phyloP scores from a whole-genome alignment of 2,329 filamentous ascomycete species.

The Emydomyces testavorans region DNA sequence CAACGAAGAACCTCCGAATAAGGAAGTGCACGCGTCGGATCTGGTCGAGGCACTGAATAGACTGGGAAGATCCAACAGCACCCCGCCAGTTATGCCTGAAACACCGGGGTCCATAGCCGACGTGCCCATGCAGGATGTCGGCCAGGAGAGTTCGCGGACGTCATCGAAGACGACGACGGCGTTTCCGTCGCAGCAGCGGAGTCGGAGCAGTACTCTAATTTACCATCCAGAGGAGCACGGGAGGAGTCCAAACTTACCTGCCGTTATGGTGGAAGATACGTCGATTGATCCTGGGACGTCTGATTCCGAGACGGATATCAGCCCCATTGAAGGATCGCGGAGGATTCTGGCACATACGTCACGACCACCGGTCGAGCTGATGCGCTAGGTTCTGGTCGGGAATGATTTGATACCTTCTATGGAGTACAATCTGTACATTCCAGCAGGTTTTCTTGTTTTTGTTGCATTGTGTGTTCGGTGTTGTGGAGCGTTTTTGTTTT shows the following conservation, averaged over 20 bases:
- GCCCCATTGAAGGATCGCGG: conserved; percentile 33
- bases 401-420: background rate
- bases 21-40: conserved; percentile 53
- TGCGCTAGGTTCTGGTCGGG: conserved; percentile 34
- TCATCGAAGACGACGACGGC: conserved; percentile 22
- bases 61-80: conserved; percentile 35
- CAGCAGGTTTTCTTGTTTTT: too few relatives aligned
- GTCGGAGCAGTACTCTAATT: conserved; percentile 49
- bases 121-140: conserved; percentile 7
- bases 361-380: conserved; percentile 46
- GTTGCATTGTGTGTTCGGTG: too few relatives aligned
- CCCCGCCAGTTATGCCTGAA: conserved; percentile 25
- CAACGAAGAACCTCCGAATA: conserved; percentile 54
- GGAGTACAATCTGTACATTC: too few relatives aligned
- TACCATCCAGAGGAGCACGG: conserved; percentile 54
- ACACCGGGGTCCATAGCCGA: conserved; percentile 14
- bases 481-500: background rate
- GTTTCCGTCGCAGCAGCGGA: conserved; percentile 26
- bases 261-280: conserved; percentile 54
- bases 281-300: conserved; percentile 35
- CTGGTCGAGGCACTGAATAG: conserved; percentile 46
- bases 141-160: conserved; percentile 16
- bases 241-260: conserved; percentile 47
- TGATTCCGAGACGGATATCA: conserved; percentile 35
- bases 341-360: conserved; percentile 43